Base-by-base conservation (phyloP, 2,329 filamentous ascomycete species). In the Pseudocercospora eumusae region DNA sequence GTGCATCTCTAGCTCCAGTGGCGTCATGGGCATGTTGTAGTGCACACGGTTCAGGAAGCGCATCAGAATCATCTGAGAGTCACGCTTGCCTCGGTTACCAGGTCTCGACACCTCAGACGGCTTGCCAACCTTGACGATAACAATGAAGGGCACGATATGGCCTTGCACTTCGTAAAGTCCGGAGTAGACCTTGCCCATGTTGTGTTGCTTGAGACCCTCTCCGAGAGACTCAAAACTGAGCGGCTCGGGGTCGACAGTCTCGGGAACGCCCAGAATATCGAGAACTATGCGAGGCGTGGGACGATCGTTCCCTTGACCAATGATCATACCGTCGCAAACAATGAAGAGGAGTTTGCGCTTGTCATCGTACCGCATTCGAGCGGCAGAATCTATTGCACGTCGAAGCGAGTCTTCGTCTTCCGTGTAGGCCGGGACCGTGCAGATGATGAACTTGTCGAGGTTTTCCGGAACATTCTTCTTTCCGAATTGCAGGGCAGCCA, bases 181-280 rank as follows among this genome's bases (percentile, higher is more conserved):
- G 20, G 95, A 97, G 79, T 99, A 99, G 67, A 97, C 87, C 79
- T 99, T 99, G 77, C 91, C 95, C 93, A 98, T 98, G 78, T 99
- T 99, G 82, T 98, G 95, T 77, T 98, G 95, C 80, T 96, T 96
- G 79, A 90, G 86, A 75, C 95, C 95, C 78, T 98, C 93, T 62
- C 95, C 95, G 36, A 99, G 85, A 74, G 92, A 93, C 75, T 99
- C 93, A 71, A 99, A 99, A 82, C 92, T 97, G 61, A 99, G 83
- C 2, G 95, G 92, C 75, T 98, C 93, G 0, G 96, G 95, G 73
- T 99, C 93, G 15, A 97, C 90, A 1, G 89, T 91, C 70, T 97
- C 93, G 1, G 92, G 90, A 28, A 99, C 95, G 66, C 95, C 95
- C 5, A 99, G 83, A 81, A 99, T 99, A 72, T 99, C 95, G 59